Conservation (phyloP, 2,329 filamentous ascomycete species). For the Coniochaeta prunicola region DNA sequence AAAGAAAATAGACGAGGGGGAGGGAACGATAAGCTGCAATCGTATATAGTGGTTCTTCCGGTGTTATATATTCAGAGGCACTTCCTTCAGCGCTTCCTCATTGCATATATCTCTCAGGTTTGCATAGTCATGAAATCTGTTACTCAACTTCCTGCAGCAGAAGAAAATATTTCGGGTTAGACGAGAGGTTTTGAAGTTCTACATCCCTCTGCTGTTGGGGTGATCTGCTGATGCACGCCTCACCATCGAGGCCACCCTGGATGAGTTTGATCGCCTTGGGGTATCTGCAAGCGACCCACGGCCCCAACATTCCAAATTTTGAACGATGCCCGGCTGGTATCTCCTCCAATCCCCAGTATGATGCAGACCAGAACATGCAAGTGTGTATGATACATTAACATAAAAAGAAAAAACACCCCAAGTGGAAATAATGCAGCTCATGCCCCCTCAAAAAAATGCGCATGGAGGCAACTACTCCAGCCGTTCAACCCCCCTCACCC, state of each 20-base stretch:
- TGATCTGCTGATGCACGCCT: not conserved
- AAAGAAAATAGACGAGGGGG: not conserved
- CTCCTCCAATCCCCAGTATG: not conserved
- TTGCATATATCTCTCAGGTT: not conserved
- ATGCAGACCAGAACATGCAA: not conserved
- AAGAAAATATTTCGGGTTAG: not conserved
- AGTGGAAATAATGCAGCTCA: not conserved
- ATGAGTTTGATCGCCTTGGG: slow-evolving; percentile 25
- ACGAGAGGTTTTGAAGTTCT: not conserved
- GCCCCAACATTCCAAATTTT: no score
- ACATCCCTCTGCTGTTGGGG: not conserved
- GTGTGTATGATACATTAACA: not conserved
- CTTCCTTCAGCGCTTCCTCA: not conserved
- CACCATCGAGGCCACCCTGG: slow-evolving; percentile 49
- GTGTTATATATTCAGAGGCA: not conserved
- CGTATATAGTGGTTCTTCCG: not conserved
- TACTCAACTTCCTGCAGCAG: not conserved
- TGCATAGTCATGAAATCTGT: not conserved
- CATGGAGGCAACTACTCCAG: not conserved
- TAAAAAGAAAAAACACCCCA: not conserved
- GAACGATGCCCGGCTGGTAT: not conserved
- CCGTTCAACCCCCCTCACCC: not conserved
- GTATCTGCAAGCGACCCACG: not conserved
- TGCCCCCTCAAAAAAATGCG: not conserved
- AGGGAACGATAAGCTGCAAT: no score